These are phyloP conservation scores for Chalciporus sp. DNA, from an alignment of 1,284 basidiomycete genomes.

Conservation along the genomic window DNA sequence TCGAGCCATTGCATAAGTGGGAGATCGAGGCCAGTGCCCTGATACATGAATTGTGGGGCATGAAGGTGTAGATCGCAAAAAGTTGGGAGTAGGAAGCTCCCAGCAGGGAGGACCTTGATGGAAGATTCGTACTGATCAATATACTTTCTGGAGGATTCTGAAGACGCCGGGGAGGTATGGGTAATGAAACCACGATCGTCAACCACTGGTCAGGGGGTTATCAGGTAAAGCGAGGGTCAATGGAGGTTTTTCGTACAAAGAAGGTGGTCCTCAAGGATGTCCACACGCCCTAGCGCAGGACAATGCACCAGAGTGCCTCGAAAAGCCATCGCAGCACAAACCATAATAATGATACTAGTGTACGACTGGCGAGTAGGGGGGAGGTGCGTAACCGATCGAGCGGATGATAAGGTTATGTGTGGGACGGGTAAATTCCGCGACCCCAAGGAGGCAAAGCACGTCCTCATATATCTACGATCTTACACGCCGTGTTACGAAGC, in stretches of 20 bases:
- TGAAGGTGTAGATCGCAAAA: slow-evolving; percentile 85
- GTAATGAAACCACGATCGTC: slow-evolving; percentile 56
- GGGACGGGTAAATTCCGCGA: too few species aligned
- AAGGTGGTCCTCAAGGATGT: slow-evolving; percentile 59
- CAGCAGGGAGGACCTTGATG: slow-evolving; percentile 44
- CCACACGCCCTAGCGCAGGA: slow-evolving; percentile 48
- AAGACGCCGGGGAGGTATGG: slow-evolving; percentile 45
- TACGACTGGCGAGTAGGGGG: not conserved
- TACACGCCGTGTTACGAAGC: slow-evolving; percentile 56
- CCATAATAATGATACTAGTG: slow-evolving; percentile 10
- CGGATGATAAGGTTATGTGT: too few species aligned
- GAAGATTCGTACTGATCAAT: slow-evolving; percentile 24
- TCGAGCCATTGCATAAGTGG: slow-evolving; percentile 85
- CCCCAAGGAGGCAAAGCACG: too few species aligned
- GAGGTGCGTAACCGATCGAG: too few species aligned
- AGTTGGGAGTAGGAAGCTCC: slow-evolving; percentile 72
- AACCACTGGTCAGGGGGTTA: slow-evolving; percentile 42
- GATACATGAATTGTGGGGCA: slow-evolving; percentile 84
- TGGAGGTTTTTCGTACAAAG: slow-evolving; percentile 43
- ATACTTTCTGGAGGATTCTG: slow-evolving; percentile 38
- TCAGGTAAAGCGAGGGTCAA: slow-evolving; percentile 4
- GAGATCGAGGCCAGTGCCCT: slow-evolving; percentile 81
- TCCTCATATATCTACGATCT: slow-evolving; percentile 30
- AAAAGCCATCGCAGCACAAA: slow-evolving; percentile 26
- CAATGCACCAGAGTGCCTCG: slow-evolving; percentile 63